Evolutionary conservation across 2,329 filamentous ascomycete genomes (phyloP), one percentile per base, ranked within the genome.

Genomic region (Penicillium brasilianum): DNA sequence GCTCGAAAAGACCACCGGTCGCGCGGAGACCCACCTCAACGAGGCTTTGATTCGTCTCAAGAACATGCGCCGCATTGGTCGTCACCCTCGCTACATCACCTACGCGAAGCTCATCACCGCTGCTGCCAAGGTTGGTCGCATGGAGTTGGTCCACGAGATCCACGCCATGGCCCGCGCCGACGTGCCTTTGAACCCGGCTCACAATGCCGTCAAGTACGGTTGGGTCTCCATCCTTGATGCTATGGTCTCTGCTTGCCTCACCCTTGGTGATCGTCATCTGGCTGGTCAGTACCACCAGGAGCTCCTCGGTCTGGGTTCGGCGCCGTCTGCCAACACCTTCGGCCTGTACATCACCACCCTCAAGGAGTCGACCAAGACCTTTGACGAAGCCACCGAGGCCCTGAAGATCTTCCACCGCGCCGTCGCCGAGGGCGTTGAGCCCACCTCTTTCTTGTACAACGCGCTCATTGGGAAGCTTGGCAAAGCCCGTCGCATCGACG

Each of bases 291-390:
- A 90, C 78, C 95, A 98, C 75, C 90, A 95, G 77, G 92, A 99
- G 76, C 84, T 99, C 68, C 84, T 96, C 52, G 89, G 92, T 62
- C 95, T 98, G 83, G 94, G 94, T 51, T 88, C 91, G 62, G 90
- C 93, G 10, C 95, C 95, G 16, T 96, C 94, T 2, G 95, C 95
- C 46, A 99, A 99, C 82, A 99, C 95, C 0, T 99, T 96, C 70
- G 95, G 95, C 61, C 86, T 99, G 18, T 99, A 98, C 84, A 99
- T 99, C 79, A 98, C 96, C n/a, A 98, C 94, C 1, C 84, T 99
- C 63, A 97, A 98, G 82, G 94, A 97, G 74, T 96, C 92, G 0
- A 92, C 92, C 67, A 97, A 96, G 86, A 98, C 93, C 0, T 98
- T 97, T 67, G 95, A 99, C 72, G 95, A 99, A 77, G 95, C 95